Evolutionary conservation across 192 early-diverging fungal genomes (phyloP), one percentile per base, ranked within the genome.

Genomic region (Backusella tuberculispora): DNA sequence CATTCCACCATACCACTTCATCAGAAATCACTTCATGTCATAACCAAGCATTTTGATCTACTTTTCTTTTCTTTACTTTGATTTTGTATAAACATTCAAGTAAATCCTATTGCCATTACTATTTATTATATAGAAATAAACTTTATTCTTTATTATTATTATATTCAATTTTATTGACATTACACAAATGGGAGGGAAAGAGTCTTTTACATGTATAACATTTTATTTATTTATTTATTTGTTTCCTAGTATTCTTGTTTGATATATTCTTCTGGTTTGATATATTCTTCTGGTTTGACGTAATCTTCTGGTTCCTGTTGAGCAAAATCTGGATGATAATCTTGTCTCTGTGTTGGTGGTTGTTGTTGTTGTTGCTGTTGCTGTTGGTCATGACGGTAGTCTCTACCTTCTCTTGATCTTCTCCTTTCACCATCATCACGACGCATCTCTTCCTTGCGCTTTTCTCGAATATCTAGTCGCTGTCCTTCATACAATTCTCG

Each of bases 401-500:
- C 68, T 21, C 50, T 71, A 41, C 29, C 29, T 34, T 71, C 70
- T 56, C 70, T 60, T 53, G 37, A 24, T 56, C 47, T 41, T 42
- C 67, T 69, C 43, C 70, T 71, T 21, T 71, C 70, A 5, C 37
- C 48, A 53, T 71, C 86, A n/a, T 73, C 77, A 46, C 66, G 70
- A 13, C 81, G 73, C 42, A 80, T 53, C 38, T 71, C 74, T 26
- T 83, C 83, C 13, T 78, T 76, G 37, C 85, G 75, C 76, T 87
- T 85, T 73, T 89, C 88, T 44, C 85, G 77, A 44, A 82, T 69
- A 34, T 83, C 84, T 41, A 83, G 63, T 65, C 85, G 60, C 48
- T 99, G 98, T 53, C 92, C 92, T 19, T 92, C 94, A 73, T 87
- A 92, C 37, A 99, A 82, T n/a, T 95, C 94, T 76, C 91, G 86